A percentile compares a stretch with the other conserved stretches of the same genome.
Conservation (phyloP, 768 basidiomycete species). For the Phylloporus rhodoxanthus region DNA sequence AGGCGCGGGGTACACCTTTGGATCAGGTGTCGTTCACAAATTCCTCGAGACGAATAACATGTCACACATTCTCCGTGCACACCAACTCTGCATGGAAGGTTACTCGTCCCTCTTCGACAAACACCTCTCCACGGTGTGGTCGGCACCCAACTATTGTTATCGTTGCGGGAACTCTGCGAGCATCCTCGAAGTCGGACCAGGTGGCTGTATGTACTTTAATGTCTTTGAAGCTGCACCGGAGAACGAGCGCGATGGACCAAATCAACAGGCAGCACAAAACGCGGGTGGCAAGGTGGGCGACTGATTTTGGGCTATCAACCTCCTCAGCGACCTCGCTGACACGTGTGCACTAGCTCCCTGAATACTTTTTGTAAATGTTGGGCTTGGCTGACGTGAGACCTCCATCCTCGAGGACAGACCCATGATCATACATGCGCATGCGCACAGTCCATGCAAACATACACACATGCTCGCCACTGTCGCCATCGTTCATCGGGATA, state of each 20-base stretch:
- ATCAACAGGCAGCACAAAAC: conserved; percentile 68
- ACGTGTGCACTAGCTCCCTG: conserved; percentile 52
- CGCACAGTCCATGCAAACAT: not conserved
- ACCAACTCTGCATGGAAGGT: conserved; percentile 99
- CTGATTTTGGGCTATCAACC: not conserved
- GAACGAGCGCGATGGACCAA: conserved; percentile 89
- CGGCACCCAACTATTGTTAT: conserved; percentile 98
- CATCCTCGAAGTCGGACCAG: conserved; percentile 92
- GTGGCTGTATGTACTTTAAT: conserved; percentile 85
- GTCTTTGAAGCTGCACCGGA: conserved; percentile 99
- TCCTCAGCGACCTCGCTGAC: not conserved
- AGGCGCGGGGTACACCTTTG: conserved; percentile 98
- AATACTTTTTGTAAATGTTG: conserved; percentile 60
- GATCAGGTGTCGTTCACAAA: conserved; percentile 95
- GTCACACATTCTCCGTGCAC: conserved; percentile 95
- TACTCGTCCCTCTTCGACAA: conserved; percentile 96
- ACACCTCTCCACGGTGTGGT: conserved; percentile 96
- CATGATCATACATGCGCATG: conserved; percentile 2
- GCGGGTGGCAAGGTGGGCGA: conserved; percentile 60
- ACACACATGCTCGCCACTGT: conserved; percentile 2
- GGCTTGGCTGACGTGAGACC: not conserved
- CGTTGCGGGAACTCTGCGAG: conserved; percentile 96
- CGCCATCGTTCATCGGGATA: conserved; percentile 1
- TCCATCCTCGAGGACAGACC: conserved; percentile 3
- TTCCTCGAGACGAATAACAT: conserved; percentile 94